These are phyloP conservation scores for Colletotrichum camelliae DNA, from an alignment of 2,329 filamentous ascomycete genomes.

Conservation along the genomic window DNA sequence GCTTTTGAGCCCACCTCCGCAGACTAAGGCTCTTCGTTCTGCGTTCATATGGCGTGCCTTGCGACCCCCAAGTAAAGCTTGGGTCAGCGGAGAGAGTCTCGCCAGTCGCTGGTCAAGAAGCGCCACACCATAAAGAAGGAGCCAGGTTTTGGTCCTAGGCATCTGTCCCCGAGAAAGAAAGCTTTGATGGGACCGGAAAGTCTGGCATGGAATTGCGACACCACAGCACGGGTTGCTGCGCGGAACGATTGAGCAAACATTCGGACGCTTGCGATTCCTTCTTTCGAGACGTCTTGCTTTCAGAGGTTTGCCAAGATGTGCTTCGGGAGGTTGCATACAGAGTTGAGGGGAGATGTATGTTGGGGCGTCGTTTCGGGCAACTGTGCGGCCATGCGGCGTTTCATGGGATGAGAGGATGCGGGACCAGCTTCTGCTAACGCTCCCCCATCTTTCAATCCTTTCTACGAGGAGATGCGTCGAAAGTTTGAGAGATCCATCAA, in stretches of 20 bases:
- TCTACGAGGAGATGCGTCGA: neutral
- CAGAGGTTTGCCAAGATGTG: neutral
- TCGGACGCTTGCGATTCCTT: neutral
- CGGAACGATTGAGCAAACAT: neutral
- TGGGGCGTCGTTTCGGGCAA: neutral
- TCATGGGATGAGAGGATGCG: neutral
- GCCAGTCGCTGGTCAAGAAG: neutral
- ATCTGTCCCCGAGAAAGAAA: neutral
- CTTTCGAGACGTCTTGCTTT: neutral
- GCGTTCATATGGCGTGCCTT: neutral
- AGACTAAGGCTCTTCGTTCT: neutral
- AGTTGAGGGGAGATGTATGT: neutral
- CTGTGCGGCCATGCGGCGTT: neutral
- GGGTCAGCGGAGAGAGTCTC: neutral
- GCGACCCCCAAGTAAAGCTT: neutral
- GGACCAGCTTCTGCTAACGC: neutral
- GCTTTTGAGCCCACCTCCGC: neutral
- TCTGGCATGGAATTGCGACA: neutral
- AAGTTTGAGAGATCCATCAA: neutral
- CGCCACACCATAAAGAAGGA: neutral
- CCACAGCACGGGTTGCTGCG: neutral
- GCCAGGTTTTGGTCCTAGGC: neutral
- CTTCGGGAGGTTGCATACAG: neutral
- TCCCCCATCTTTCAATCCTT: neutral
- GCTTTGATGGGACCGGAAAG: neutral